Base-by-base conservation (phyloP, 805 yeast genomes). In the Millerago galiae region DNA sequence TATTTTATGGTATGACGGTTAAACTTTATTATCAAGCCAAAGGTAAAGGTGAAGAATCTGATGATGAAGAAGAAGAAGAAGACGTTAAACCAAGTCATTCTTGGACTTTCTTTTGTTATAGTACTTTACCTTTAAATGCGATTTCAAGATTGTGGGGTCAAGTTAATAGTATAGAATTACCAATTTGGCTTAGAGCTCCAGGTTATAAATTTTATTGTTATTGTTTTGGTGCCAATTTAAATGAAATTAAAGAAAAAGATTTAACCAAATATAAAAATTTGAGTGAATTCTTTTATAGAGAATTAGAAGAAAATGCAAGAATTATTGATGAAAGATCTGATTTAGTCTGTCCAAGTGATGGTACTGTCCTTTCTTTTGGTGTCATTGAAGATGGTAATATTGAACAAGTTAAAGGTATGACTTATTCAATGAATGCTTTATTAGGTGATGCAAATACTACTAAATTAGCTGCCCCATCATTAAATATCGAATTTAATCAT, bases 341-440 rank as follows among this genome's bases (percentile, higher is more conserved):
- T 41, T 63, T 93, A 39, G 93, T 82, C 8, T 81, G 93, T 29
- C 99, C 99, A 3, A 80, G 96, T 44, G 99, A 93, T 63, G 99
- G 99, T 17, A 81, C 76, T 50, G 83, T 93, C 14, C 67, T 93
- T 45, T 90, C 87, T 54, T 75, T 87, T 45, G 99, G 99, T 18
- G 69, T 77, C 26, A 77, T 86, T 32, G 79, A 77, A 41, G 74
- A 83, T 52, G 96, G 96, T 28, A 86, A 84, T 51, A 88, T 93
- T 46, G 98, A 93, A 62, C 98, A 91, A 62, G 98, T 93, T 33
- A 93, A 93, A 66, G 99, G 99, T 8, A 77, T 93, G 78, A 87
- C 95, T 2, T 93, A 93, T 61, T 81, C 95, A 2, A 74, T 93
- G 13, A 91, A 86, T 51, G 90, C 95, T 9, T 75, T 93, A 42